Evolutionary conservation across 2,329 filamentous ascomycete genomes (phyloP).

Genomic region (Alternaria brassicicola): DNA sequence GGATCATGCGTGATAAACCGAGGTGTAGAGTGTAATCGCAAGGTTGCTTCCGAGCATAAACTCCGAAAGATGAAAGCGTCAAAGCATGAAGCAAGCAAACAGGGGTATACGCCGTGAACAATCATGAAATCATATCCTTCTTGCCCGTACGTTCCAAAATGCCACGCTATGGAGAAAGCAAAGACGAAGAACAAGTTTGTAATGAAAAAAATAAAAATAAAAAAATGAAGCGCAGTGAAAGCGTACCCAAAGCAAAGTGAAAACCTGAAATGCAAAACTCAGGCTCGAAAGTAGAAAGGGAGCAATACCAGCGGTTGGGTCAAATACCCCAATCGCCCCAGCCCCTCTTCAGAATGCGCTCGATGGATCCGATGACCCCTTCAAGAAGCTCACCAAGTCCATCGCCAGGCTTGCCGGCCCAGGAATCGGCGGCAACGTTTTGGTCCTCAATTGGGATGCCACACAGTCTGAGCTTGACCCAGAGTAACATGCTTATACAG

Average conservation of each 20-base stretch:
- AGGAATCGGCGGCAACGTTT: conserved; percentile 16
- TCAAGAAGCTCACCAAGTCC: conserved; percentile 41
- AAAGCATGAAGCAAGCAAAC: neutral
- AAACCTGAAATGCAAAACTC: neutral
- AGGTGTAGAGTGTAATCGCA: neutral
- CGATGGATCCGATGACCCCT: conserved; percentile 35
- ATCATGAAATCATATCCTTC: neutral
- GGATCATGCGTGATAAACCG: neutral
- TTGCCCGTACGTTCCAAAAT: neutral
- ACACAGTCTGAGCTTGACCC: conserved; percentile 41
- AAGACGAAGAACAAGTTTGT: neutral
- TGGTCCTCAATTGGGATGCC: conserved; percentile 24
- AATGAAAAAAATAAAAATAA: too few relatives aligned
- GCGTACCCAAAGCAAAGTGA: neutral
- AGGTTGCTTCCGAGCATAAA: neutral
- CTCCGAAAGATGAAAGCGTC: neutral
- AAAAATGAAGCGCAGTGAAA: too few relatives aligned
- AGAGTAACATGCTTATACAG: conserved; percentile 38
- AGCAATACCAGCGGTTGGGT: neutral
- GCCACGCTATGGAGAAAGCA: neutral
- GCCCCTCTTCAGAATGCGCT: conserved; percentile 34
- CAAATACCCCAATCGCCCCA: conserved; percentile 43
- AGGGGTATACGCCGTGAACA: conserved; percentile 7
- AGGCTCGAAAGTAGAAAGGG: neutral
- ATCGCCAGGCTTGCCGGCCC: conserved; percentile 22